phyloP scores from a whole-genome alignment of 208 protist genomes.

The Strigomonas culicis region DNA sequence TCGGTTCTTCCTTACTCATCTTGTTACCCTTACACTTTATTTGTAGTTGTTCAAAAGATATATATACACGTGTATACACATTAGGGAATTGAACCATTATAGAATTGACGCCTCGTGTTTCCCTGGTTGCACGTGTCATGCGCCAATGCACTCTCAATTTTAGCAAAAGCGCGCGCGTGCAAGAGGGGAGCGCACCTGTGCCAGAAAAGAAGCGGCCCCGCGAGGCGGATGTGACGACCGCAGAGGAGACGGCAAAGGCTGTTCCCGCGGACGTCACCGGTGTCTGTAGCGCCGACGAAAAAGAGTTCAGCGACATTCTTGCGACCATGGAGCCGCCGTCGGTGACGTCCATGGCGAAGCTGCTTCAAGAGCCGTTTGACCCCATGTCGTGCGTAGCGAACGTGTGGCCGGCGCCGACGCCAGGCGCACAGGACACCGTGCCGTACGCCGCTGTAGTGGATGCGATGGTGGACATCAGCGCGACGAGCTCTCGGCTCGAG shows the following conservation, averaged over 20 bases:
- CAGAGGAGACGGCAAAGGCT: constrained; percentile 8
- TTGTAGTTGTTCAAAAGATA: no score
- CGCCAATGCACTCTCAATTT: no score
- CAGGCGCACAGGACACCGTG: constrained; percentile 23
- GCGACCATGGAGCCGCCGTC: constrained; percentile 25
- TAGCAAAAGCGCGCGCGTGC: not conserved
- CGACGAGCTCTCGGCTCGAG: constrained; percentile 78
- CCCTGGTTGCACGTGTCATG: no score
- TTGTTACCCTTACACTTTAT: no score
- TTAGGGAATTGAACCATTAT: constrained; percentile 3
- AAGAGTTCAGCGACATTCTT: constrained; percentile 23
- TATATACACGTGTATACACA: no score
- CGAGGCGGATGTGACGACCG: not conserved
- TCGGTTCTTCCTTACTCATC: not conserved
- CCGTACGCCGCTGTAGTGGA: constrained; percentile 79
- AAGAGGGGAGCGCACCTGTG: not conserved
- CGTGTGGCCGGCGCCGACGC: constrained; percentile 44
- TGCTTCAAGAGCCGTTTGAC: constrained; percentile 55
- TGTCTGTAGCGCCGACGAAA: constrained; percentile 19
- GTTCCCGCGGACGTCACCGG: constrained; percentile 16
- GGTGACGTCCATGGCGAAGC: constrained; percentile 73
- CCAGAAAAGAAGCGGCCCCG: no score
- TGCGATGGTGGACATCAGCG: constrained; percentile 80
- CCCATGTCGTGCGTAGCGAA: constrained; percentile 20
- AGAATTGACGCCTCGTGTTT: not conserved